Percentiles rank a stretch among this genome's conserved stretches.
Conservation (phyloP, 352 stramenopile species). For the Pythium pyrilobum region DNA sequence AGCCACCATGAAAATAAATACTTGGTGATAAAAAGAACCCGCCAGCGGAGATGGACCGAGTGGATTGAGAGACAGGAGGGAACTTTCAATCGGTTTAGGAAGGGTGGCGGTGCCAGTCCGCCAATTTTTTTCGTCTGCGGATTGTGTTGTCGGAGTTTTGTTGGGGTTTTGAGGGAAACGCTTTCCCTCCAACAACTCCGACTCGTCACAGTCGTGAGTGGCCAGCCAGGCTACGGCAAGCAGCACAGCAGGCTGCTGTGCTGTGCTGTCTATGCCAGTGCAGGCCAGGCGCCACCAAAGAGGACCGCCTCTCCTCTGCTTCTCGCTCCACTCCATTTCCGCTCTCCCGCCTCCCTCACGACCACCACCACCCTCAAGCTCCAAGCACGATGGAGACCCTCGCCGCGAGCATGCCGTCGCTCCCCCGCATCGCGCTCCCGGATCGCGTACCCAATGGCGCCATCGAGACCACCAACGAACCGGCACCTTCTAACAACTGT, state of each 20-base stretch:
- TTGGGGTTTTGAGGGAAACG: background rate
- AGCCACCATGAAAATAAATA: background rate
- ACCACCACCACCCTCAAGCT: background rate
- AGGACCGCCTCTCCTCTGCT: background rate
- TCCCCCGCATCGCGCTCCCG: background rate
- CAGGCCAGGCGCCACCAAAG: background rate
- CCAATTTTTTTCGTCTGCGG: slow-evolving; percentile 4
- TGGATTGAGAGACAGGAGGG: slow-evolving; percentile 11
- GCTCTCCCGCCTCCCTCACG: background rate
- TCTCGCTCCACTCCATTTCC: background rate
- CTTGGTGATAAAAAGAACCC: slow-evolving; percentile 12
- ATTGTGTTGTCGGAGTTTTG: background rate
- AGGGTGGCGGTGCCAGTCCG: slow-evolving; percentile 6
- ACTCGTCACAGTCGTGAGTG: too few species aligned
- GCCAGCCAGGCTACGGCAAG: too few species aligned
- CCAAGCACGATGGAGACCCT: slow-evolving; percentile 2
- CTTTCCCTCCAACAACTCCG: slow-evolving; percentile 14
- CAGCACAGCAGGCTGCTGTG: too few species aligned
- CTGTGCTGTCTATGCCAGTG: slow-evolving; percentile 5
- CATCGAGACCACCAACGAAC: background rate
- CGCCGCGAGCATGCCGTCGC: background rate
- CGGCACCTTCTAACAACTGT: too few species aligned
- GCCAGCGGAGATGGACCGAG: background rate
- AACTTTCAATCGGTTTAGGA: slow-evolving; percentile 8
- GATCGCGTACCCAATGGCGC: background rate